Percentiles rank a stretch among this genome's conserved stretches.
These are phyloP conservation scores for Actinidia arguta DNA, from an alignment of 179 eudicot species.

Conservation along the genomic window DNA sequence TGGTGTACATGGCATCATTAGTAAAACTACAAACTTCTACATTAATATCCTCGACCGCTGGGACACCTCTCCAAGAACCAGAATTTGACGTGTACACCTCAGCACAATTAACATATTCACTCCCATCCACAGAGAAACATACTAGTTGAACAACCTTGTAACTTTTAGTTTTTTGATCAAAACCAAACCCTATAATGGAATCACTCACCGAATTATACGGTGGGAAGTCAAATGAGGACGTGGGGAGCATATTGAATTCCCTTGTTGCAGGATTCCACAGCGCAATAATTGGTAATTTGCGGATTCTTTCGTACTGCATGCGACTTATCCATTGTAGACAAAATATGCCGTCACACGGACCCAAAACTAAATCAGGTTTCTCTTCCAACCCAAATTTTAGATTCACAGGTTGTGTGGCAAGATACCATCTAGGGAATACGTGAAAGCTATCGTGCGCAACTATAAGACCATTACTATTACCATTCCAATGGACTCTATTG, in stretches of 20 bases:
- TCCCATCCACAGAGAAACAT: not conserved
- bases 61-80: slow-evolving; percentile 5
- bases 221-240: not conserved
- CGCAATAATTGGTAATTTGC: not conserved
- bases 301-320: not conserved
- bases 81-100: not conserved
- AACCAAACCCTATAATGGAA: not conserved
- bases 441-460: not conserved
- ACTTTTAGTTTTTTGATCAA: not conserved
- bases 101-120: not conserved
- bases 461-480: not conserved
- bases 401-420: not conserved
- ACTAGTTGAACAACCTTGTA: not conserved
- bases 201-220: not conserved
- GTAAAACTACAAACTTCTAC: not conserved
- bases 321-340: not conserved
- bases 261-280: slow-evolving; percentile 5
- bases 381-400: not conserved
- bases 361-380: not conserved
- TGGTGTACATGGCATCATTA: not conserved
- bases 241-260: not conserved
- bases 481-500: not conserved
- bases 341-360: not conserved
- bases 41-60: not conserved
- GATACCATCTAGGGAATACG: not conserved